Base-by-base conservation (phyloP, 805 yeast species). In the Tetrapisispora nanseiensis region DNA sequence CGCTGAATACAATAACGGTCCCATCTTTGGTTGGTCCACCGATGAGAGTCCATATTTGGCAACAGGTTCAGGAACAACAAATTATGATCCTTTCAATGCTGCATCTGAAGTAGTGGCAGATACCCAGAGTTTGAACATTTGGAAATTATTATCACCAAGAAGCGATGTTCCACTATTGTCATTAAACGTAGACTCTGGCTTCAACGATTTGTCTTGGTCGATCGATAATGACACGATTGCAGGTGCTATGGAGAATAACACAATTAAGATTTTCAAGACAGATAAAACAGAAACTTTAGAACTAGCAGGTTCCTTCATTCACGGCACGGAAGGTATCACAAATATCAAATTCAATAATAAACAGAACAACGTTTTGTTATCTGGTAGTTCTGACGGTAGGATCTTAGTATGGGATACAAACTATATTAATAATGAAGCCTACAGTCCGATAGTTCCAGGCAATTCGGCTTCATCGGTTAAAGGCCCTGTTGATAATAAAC, bases 11-110 rank as follows among this genome's bases (percentile, higher is more conserved):
- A 71, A 76, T 48, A 74, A 86, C 52, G 84, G 96, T 12, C 87
- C 96, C 40, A 80, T 95, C 12, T 86, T 92, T 67, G 94, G 97
- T 35, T 90, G 97, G 97, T 85, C 95, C 35, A 75, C 80, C 50
- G 84, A 77, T 51, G 61, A 62, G 39, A 65, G 78, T 46, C 97
- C 97, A 16, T 63, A 76, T 41, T 59, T 92, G 50, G 97, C 87
- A 18, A 77, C 95, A 2, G 97, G 95, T 18, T 82, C 96, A 0
- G 83, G 86, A 13, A 8, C 10, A 12, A 12, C 24, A 16, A 28
- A 22, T 18, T 8, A 28, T 28, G 39, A 28, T 20, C 12, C 16
- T 3, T 36, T 36, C 26, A n/a, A 36, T n/a, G 15, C 26, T 2
- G 10, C 20, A 7, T 36, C 39, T 13, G 3, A 13, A 11, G 26